These are phyloP conservation scores for Serpula lacrymans DNA, from an alignment of 768 basidiomycete genomes.

Conservation along the genomic window DNA sequence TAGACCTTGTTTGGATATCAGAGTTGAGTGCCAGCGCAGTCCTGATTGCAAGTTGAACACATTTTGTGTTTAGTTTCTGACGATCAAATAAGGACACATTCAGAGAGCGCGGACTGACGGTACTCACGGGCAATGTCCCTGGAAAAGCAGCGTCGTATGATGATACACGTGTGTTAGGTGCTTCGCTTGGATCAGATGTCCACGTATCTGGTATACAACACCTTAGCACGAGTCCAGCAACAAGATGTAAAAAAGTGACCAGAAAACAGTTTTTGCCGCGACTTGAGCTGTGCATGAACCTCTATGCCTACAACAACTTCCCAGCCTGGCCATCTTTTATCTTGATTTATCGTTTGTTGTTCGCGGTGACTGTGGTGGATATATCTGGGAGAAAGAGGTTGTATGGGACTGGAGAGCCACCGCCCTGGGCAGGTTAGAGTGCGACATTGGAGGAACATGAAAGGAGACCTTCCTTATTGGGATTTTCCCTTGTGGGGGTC, in stretches of 20 bases:
- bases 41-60: constrained; percentile 75
- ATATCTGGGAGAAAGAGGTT: constrained; percentile 11
- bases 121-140: constrained; percentile 87
- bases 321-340: constrained; percentile 77
- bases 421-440: constrained; percentile 15
- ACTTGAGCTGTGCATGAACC: constrained; percentile 92
- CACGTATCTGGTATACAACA: constrained; percentile 34
- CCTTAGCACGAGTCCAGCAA: background rate
- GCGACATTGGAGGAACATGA: constrained; percentile 19
- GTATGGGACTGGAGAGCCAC: constrained; percentile 11
- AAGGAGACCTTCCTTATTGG: constrained; percentile 13
- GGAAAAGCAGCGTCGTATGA: constrained; percentile 88
- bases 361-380: background rate
- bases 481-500: constrained; percentile 1
- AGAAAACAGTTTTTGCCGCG: constrained; percentile 87
- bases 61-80: constrained; percentile 60
- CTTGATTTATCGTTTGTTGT: constrained; percentile 9
- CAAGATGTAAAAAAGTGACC: constrained; percentile 30
- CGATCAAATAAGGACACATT: constrained; percentile 6
- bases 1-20: constrained; percentile 61
- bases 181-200: constrained; percentile 43
- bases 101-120: constrained; percentile 7
- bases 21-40: constrained; percentile 77
- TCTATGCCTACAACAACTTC: constrained; percentile 91
- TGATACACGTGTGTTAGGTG: constrained; percentile 72